Percentiles rank a stretch among this genome's conserved stretches.
Conservation (phyloP, 805 yeast species). For the Metschnikowia koreensis region DNA sequence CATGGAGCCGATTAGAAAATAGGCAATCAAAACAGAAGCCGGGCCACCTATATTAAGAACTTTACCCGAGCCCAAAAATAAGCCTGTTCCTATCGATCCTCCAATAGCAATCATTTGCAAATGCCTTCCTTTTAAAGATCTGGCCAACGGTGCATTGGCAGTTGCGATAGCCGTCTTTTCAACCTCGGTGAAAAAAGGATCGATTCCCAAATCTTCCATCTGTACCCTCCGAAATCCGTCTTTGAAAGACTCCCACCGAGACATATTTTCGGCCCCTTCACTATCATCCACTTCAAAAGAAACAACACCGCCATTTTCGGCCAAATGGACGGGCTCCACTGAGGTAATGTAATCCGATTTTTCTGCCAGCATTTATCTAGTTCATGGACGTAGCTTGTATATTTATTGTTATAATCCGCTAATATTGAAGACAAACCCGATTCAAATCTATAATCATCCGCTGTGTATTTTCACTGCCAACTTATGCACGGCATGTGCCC, state of each 20-base stretch:
- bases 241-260: constrained; percentile 18
- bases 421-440: too few relatives aligned
- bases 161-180: constrained; percentile 48
- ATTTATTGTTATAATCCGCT: background rate
- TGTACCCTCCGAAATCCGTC: constrained; percentile 36
- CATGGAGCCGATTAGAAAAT: constrained; percentile 35
- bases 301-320: constrained; percentile 35
- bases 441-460: too few relatives aligned
- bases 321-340: constrained; percentile 31
- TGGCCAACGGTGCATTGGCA: constrained; percentile 58
- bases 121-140: constrained; percentile 55
- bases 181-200: constrained; percentile 36
- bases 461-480: too few relatives aligned
- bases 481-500: too few relatives aligned
- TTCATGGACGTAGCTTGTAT: background rate
- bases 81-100: constrained; percentile 81
- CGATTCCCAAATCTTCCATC: constrained; percentile 40
- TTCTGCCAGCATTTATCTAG: constrained; percentile 35
- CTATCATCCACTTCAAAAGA: constrained; percentile 29
- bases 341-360: constrained; percentile 41
- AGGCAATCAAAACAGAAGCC: constrained; percentile 46
- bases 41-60: constrained; percentile 69
- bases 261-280: constrained; percentile 15
- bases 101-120: constrained; percentile 73
- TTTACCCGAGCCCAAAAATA: constrained; percentile 70